A percentile compares a stretch with the other conserved stretches of the same genome.
These are phyloP conservation scores for Candida hungchunana DNA, from an alignment of 805 yeast genomes.

Conservation along the genomic window DNA sequence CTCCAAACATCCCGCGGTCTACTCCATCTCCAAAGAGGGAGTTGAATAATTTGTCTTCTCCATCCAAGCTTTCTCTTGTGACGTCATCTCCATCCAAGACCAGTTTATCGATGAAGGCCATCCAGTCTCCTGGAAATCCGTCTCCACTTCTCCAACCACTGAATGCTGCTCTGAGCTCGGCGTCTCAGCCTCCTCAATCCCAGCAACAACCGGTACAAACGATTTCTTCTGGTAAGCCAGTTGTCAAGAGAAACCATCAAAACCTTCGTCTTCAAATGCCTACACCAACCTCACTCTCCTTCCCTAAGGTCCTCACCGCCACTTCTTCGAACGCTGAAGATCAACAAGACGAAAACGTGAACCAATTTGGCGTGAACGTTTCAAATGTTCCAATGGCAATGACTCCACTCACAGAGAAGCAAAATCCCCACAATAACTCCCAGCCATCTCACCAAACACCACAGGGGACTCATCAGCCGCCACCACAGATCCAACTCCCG, in stretches of 20 bases:
- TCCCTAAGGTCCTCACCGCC: constrained; percentile 24
- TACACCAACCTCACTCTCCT: constrained; percentile 45
- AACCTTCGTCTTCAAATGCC: constrained; percentile 73
- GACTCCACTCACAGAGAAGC: constrained; percentile 76
- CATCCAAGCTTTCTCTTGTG: constrained; percentile 23
- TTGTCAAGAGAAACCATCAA: constrained; percentile 38
- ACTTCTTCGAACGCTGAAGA: constrained; percentile 33
- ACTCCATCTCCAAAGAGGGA: constrained; percentile 46
- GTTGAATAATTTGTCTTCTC: constrained; percentile 26
- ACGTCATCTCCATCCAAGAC: constrained; percentile 36
- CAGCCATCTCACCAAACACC: not conserved
- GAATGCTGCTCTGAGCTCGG: constrained; percentile 26
- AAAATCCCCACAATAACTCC: constrained; percentile 11
- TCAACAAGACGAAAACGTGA: constrained; percentile 42
- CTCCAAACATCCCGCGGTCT: constrained; percentile 26
- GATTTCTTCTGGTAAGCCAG: not conserved
- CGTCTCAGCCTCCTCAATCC: constrained; percentile 1
- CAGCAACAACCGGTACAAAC: constrained; percentile 1
- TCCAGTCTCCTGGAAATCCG: constrained; percentile 21
- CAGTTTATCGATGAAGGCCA: constrained; percentile 35
- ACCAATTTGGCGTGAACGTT: constrained; percentile 64
- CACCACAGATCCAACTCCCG: constrained; percentile 4
- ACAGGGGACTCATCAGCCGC: constrained; percentile 1
- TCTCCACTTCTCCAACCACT: constrained; percentile 32
- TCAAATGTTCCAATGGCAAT: constrained; percentile 55